These are phyloP conservation scores for Datura wrightii DNA, from an alignment of 257 asterid genomes.

Conservation along the genomic window DNA sequence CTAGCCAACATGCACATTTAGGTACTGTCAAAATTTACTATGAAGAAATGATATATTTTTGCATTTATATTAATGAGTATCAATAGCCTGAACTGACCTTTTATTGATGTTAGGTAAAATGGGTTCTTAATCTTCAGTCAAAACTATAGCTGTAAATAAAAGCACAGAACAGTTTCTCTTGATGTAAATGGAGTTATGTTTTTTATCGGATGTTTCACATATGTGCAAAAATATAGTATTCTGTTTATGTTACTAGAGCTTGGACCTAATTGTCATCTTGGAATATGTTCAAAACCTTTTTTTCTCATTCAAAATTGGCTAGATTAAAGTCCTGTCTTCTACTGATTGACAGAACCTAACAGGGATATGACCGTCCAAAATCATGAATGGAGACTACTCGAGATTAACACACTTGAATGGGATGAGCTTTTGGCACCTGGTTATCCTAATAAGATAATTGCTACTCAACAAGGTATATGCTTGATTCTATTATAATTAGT, in stretches of 20 bases:
- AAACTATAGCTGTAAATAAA: not conserved
- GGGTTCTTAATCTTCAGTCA: not conserved
- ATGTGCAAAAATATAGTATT: not conserved
- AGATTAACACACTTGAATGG: slow-evolving; percentile 97
- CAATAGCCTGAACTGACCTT: not conserved
- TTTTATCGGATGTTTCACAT: not conserved
- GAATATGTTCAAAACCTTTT: not conserved
- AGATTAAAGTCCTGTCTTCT: slow-evolving; percentile 34
- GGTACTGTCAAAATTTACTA: slow-evolving; percentile 37
- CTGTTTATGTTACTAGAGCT: not conserved
- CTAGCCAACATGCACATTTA: slow-evolving; percentile 36
- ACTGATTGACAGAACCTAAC: slow-evolving; percentile 58
- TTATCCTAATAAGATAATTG: slow-evolving; percentile 56
- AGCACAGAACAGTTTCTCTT: not conserved
- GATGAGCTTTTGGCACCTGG: slow-evolving; percentile 84
- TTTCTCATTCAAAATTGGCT: slow-evolving; percentile 31
- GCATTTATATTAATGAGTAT: not conserved
- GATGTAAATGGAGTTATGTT: not conserved
- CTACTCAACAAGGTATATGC: slow-evolving; percentile 65
- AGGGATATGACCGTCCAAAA: slow-evolving; percentile 51
- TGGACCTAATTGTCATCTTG: not conserved
- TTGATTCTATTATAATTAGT: not conserved
- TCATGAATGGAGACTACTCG: slow-evolving; percentile 79
- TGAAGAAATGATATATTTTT: not conserved
- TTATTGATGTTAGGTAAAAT: not conserved